Evolutionary conservation across 352 stramenopile genomes (phyloP).

Genomic region (Globisporangium acanthophoron): DNA sequence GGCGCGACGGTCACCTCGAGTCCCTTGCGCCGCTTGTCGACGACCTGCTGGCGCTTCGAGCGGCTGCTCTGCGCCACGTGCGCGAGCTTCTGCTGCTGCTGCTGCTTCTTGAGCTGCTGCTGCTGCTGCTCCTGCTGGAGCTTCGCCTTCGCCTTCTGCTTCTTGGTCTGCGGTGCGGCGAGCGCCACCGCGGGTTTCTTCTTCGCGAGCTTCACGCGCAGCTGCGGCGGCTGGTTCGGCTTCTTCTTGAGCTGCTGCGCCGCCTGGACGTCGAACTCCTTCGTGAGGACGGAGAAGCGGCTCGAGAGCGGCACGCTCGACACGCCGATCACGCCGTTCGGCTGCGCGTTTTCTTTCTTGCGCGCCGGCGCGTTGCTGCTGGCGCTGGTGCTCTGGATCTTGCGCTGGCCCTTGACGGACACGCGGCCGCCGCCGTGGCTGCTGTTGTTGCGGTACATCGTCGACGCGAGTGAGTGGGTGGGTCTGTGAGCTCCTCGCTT

Average conservation of each 20-base stretch:
- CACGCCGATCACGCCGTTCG: slow-evolving; percentile 47
- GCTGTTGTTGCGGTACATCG: slow-evolving; percentile 21
- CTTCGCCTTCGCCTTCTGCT: slow-evolving; percentile 13
- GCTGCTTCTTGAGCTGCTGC: slow-evolving; percentile 29
- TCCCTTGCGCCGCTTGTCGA: slow-evolving; percentile 70
- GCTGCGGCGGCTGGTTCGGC: slow-evolving; percentile 3
- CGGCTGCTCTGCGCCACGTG: slow-evolving; percentile 57
- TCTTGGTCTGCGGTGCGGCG: slow-evolving; percentile 6
- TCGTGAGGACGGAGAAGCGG: slow-evolving; percentile 66
- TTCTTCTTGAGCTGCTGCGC: slow-evolving; percentile 14
- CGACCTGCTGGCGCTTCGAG: slow-evolving; percentile 65
- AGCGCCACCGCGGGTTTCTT: slow-evolving; percentile 16
- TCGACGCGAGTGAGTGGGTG: neutral
- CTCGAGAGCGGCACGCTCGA: slow-evolving; percentile 65
- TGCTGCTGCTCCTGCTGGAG: slow-evolving; percentile 18
- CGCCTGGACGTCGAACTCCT: slow-evolving; percentile 22
- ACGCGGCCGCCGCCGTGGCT: slow-evolving; percentile 21
- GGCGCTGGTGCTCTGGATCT: slow-evolving; percentile 43
- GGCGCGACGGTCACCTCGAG: slow-evolving; percentile 23
- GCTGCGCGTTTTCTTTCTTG: slow-evolving; percentile 17
- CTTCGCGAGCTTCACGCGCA: slow-evolving; percentile 18
- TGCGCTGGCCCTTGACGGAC: slow-evolving; percentile 55
- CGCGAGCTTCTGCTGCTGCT: slow-evolving; percentile 64
- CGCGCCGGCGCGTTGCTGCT: slow-evolving; percentile 5
- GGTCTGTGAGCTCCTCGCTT: neutral